These are phyloP conservation scores for Malania oleifera DNA, from an alignment of 164 flowering plant genomes.

Conservation along the genomic window DNA sequence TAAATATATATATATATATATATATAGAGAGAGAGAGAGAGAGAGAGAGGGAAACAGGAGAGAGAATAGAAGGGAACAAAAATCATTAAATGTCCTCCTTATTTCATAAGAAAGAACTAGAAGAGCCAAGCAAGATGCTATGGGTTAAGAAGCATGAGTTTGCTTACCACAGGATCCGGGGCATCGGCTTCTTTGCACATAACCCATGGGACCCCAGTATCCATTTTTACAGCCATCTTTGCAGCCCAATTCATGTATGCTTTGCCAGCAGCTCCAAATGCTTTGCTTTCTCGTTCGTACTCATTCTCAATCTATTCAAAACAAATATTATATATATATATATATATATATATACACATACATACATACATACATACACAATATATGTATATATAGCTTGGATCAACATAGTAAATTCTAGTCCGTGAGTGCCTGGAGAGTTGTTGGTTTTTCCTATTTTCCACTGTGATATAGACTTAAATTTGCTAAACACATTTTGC, in stretches of 20 bases:
- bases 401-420: too few relatives aligned
- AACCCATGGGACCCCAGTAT: slow-evolving; percentile 46
- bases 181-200: slow-evolving; percentile 49
- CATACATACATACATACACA: too few relatives aligned
- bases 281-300: slow-evolving; percentile 21
- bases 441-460: neutral
- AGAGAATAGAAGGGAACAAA: too few relatives aligned
- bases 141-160: neutral
- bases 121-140: neutral
- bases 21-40: too few relatives aligned
- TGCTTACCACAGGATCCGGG: slow-evolving; percentile 41
- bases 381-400: too few relatives aligned
- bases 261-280: slow-evolving; percentile 31
- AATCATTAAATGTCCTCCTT: neutral
- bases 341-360: too few relatives aligned
- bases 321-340: too few relatives aligned
- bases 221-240: slow-evolving; percentile 34
- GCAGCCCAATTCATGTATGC: slow-evolving; percentile 42
- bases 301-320: slow-evolving; percentile 43
- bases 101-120: neutral
- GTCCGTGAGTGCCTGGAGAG: too few relatives aligned
- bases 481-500: neutral
- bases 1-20: too few relatives aligned
- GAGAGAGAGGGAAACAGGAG: too few relatives aligned
- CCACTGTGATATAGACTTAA: neutral